Percentiles rank a stretch among this genome's conserved stretches.
These are phyloP conservation scores for Lachnellula occidentalis DNA, from an alignment of 2,329 filamentous ascomycete genomes.

Conservation along the genomic window DNA sequence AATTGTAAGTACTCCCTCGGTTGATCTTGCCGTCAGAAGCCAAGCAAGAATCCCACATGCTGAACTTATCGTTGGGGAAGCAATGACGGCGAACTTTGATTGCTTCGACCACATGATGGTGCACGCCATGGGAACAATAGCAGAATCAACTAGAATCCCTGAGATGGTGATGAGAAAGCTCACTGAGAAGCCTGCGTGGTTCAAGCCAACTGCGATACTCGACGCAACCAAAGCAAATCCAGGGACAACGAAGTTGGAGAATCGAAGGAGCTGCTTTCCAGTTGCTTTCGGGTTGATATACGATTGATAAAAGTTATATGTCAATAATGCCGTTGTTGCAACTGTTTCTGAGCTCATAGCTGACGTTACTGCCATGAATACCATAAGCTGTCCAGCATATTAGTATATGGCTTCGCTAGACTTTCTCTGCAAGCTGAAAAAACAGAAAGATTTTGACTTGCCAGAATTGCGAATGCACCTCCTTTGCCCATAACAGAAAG, in stretches of 20 bases:
- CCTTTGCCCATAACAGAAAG: constrained; percentile 65
- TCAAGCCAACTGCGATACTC: constrained; percentile 40
- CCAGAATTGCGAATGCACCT: constrained; percentile 57
- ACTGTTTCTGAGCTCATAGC: constrained; percentile 2
- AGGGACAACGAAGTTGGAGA: constrained; percentile 42
- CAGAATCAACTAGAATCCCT: constrained; percentile 14
- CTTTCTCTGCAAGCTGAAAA: too few relatives aligned
- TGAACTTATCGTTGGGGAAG: constrained; percentile 20
- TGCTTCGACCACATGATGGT: constrained; percentile 31
- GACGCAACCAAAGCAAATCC: constrained; percentile 43
- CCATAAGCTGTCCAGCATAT: constrained; percentile 41
- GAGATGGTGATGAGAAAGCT: constrained; percentile 32
- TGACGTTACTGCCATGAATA: constrained; percentile 72
- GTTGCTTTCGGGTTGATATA: constrained; percentile 43
- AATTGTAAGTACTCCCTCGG: constrained; percentile 31
- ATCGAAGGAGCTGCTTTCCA: constrained; percentile 37
- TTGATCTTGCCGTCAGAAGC: constrained; percentile 32
- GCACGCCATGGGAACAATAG: constrained; percentile 28
- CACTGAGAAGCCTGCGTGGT: constrained; percentile 44
- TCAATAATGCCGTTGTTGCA: constrained; percentile 37
- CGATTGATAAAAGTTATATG: constrained; percentile 44
- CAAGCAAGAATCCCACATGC: constrained; percentile 27
- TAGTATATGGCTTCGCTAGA: too few relatives aligned
- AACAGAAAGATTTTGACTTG: too few relatives aligned
- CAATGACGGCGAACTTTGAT: constrained; percentile 19